Percentiles rank a stretch among this genome's conserved stretches.
These are phyloP conservation scores for Penicillium canescens DNA, from an alignment of 495 filamentous ascomycete species.

Conservation along the genomic window DNA sequence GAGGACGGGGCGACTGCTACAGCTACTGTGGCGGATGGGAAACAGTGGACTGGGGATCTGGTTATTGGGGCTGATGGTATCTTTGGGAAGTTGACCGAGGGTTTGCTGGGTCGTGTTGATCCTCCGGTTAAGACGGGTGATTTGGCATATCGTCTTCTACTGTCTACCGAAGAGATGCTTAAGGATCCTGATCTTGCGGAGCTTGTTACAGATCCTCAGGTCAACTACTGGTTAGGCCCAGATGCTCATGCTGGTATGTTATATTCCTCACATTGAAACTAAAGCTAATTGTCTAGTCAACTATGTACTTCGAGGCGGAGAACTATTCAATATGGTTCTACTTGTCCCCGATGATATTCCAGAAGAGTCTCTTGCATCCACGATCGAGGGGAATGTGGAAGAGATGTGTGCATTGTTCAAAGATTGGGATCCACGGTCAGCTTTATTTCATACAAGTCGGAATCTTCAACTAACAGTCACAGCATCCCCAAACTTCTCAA, in stretches of 20 bases:
- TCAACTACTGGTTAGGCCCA: conserved; percentile 73
- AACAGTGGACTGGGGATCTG: conserved; percentile 49
- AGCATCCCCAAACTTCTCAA: conserved; percentile 37
- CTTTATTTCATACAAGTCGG: conserved; percentile 21
- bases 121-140: conserved; percentile 62
- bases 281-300: conserved; percentile 43
- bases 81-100: conserved; percentile 44
- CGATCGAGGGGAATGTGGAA: conserved; percentile 55
- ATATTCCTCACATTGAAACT: background rate
- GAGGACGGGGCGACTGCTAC: conserved; percentile 25
- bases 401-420: conserved; percentile 66
- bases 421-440: conserved; percentile 58
- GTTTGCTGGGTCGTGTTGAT: conserved; percentile 35
- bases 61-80: conserved; percentile 61
- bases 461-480: background rate
- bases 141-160: conserved; percentile 63
- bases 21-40: conserved; percentile 26
- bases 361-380: conserved; percentile 42
- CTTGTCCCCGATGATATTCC: conserved; percentile 71
- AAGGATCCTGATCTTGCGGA: conserved; percentile 54
- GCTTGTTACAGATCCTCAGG: conserved; percentile 53
- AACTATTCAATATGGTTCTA: conserved; percentile 68
- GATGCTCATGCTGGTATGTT: conserved; percentile 51
- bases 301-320: conserved; percentile 59
- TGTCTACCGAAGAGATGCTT: conserved; percentile 45